Percentiles rank a stretch among this genome's conserved stretches.
These are phyloP conservation scores for Sporothrix mexicana DNA, from an alignment of 2,329 filamentous ascomycete genomes.

Conservation along the genomic window DNA sequence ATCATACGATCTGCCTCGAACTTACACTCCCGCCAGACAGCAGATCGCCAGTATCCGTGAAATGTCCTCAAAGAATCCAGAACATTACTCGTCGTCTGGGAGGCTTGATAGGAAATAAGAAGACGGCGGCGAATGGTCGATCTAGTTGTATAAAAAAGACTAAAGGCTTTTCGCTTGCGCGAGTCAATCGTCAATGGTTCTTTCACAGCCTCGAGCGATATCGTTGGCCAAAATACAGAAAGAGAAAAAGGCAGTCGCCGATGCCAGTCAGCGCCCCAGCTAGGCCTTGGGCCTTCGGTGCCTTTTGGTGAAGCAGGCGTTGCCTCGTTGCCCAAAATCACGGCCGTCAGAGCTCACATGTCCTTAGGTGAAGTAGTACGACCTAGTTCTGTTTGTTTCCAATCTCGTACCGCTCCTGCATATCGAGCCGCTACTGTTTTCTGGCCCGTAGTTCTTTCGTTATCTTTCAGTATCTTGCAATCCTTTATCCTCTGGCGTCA, in stretches of 20 bases:
- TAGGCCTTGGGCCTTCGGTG: neutral
- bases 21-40: neutral
- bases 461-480: neutral
- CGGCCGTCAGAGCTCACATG: neutral
- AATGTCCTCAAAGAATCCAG: neutral
- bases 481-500: slow-evolving; percentile 3
- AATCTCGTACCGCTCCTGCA: slow-evolving; percentile 3
- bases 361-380: neutral
- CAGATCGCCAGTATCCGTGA: neutral
- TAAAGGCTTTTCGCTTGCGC: too few relatives aligned
- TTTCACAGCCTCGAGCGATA: slow-evolving; percentile 11
- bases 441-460: neutral
- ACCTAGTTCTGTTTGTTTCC: neutral
- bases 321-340: neutral
- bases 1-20: slow-evolving; percentile 3
- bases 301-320: neutral
- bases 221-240: neutral
- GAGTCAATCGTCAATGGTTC: neutral
- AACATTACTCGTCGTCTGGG: neutral
- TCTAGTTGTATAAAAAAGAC: neutral
- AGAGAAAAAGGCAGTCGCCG: neutral
- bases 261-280: slow-evolving; percentile 14
- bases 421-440: neutral
- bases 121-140: neutral
- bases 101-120: neutral